These are phyloP conservation scores for Potentilla sterilis DNA, from an alignment of 306 rosid genomes.

Conservation along the genomic window DNA sequence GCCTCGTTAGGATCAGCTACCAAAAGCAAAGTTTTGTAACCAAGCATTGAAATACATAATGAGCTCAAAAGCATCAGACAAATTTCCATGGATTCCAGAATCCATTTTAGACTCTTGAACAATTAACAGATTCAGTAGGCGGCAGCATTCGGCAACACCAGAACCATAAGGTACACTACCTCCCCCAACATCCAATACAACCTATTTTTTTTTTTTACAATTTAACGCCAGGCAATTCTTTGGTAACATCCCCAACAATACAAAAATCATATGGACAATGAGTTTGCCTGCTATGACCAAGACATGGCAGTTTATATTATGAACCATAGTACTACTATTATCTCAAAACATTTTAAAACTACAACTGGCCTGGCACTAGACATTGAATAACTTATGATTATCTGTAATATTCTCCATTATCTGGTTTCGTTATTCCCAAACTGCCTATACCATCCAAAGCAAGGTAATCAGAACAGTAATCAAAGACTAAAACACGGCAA, in stretches of 20 bases:
- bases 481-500: background rate
- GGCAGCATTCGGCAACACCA: constrained; percentile 11
- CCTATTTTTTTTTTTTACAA: background rate
- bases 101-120: background rate
- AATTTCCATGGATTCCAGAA: background rate
- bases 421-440: constrained; percentile 1
- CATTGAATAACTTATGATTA: background rate
- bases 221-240: constrained; percentile 6
- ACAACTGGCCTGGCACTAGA: constrained; percentile 1
- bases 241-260: constrained; percentile 11
- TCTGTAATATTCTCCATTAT: background rate
- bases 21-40: constrained; percentile 9
- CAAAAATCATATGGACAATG: background rate
- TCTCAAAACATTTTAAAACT: background rate
- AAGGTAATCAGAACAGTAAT: background rate
- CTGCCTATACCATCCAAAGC: constrained; percentile 18
- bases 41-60: background rate
- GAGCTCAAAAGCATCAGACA: background rate
- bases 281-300: constrained; percentile 9
- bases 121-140: background rate
- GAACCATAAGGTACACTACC: background rate
- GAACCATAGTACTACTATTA: background rate
- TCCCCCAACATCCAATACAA: background rate
- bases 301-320: background rate
- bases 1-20: constrained; percentile 18